Percentiles rank a stretch among this genome's conserved stretches.
Conservation (phyloP, 208 protist species). For the Acanthamoeba sp. region DNA sequence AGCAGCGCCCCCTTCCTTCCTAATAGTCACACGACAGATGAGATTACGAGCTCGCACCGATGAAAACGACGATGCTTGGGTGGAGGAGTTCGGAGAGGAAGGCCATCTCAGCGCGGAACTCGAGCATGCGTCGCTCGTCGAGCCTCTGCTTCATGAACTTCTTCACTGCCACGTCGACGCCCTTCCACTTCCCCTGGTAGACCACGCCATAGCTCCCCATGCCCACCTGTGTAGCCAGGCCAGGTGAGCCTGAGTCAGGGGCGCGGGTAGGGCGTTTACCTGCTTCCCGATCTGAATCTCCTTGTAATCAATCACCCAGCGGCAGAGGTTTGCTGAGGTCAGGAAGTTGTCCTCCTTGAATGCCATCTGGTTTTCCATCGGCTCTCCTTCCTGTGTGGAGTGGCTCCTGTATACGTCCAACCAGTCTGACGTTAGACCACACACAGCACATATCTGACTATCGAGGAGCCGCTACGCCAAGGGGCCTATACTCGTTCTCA, state of each 20-base stretch:
- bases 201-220: conserved; percentile 8
- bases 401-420: neutral
- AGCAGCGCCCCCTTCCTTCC: no score
- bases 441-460: no score
- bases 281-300: conserved; percentile 53
- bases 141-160: conserved; percentile 47
- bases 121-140: conserved; percentile 25
- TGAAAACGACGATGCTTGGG: conserved; percentile 46
- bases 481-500: neutral
- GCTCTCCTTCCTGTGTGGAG: neutral
- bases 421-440: neutral
- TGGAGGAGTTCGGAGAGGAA: conserved; percentile 25
- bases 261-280: neutral
- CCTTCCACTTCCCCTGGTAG: neutral
- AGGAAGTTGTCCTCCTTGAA: conserved; percentile 68
- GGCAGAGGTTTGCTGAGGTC: conserved; percentile 42
- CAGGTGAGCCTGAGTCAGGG: neutral
- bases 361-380: neutral
- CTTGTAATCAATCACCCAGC: conserved; percentile 59
- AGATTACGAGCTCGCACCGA: neutral
- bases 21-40: neutral
- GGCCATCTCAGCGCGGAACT: conserved; percentile 20
- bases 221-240: neutral
- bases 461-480: neutral
- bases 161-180: conserved; percentile 41